These are phyloP conservation scores for Saccharomycopsis hybrid DNA, from an alignment of 1,139 yeast genomes.

Conservation along the genomic window DNA sequence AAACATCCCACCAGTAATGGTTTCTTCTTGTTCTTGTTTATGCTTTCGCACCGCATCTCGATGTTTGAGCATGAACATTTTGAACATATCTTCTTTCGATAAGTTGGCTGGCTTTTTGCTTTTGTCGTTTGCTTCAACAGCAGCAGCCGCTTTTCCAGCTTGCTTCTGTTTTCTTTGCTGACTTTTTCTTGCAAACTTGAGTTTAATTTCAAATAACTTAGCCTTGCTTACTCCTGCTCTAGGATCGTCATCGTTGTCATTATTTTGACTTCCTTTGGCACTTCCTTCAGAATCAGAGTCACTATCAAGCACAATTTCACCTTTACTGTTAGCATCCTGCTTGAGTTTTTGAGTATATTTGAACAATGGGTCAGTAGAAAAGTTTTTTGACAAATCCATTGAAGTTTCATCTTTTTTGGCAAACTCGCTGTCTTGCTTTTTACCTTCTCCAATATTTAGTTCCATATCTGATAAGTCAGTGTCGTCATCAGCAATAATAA, in stretches of 20 bases:
- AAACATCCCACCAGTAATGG: constrained; percentile 31
- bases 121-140: constrained; percentile 23
- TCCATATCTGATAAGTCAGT: constrained; percentile 12
- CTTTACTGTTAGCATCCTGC: constrained; percentile 12
- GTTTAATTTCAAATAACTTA: constrained; percentile 30
- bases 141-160: constrained; percentile 24
- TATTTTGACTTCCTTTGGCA: background rate
- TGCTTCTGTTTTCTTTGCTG: constrained; percentile 21
- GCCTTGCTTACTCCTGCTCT: constrained; percentile 26
- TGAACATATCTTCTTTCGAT: constrained; percentile 22
- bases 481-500: constrained; percentile 3
- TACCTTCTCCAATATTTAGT: constrained; percentile 6
- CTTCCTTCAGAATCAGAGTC: constrained; percentile 20
- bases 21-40: constrained; percentile 56
- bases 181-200: constrained; percentile 29
- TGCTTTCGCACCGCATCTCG: constrained; percentile 39
- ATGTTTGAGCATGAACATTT: constrained; percentile 25
- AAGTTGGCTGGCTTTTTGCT: constrained; percentile 21
- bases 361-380: constrained; percentile 2
- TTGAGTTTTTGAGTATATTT: constrained; percentile 12
- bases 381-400: constrained; percentile 1
- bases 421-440: constrained; percentile 10
- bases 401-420: constrained; percentile 1
- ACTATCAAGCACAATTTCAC: constrained; percentile 20
- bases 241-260: constrained; percentile 13